Evolutionary conservation across 2,329 filamentous ascomycete species (phyloP).

Genomic region (Bipolaris bicolor): DNA sequence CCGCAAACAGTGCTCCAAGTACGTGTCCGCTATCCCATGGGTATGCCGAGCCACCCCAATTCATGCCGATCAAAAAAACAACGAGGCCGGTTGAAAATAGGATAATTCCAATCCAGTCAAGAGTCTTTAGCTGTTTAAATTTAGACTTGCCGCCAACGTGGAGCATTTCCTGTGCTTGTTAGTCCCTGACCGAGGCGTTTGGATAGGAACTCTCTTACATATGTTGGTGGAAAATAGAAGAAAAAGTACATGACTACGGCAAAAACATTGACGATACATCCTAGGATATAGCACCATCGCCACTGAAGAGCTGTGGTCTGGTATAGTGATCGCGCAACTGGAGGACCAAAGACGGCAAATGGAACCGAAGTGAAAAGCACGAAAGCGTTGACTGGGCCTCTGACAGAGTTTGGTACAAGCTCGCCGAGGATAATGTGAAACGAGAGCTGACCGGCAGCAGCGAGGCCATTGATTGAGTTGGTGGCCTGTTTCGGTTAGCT

Average conservation of each 20-base stretch:
- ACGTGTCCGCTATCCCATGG: conserved; percentile 46
- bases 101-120: conserved; percentile 57
- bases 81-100: conserved; percentile 55
- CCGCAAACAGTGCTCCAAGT: conserved; percentile 44
- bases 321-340: conserved; percentile 38
- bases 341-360: conserved; percentile 41
- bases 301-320: conserved; percentile 40
- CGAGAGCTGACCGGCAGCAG: conserved; percentile 48
- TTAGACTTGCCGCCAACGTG: conserved; percentile 44
- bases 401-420: conserved; percentile 43
- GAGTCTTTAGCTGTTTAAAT: conserved; percentile 42
- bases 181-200: not conserved
- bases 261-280: conserved; percentile 38
- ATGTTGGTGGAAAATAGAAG: conserved; percentile 47
- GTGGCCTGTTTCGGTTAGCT: conserved; percentile 25
- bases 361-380: conserved; percentile 38
- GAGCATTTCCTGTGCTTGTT: conserved; percentile 38
- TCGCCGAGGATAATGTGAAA: conserved; percentile 50
- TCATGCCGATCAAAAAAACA: conserved; percentile 56
- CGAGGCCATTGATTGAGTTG: conserved; percentile 47
- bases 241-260: conserved; percentile 42
- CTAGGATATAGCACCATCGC: conserved; percentile 43
- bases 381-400: conserved; percentile 47
- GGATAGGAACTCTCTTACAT: conserved; percentile 24
- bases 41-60: conserved; percentile 49